phyloP scores from a whole-genome alignment of 2,329 filamentous ascomycete species.

The Aspergillus tamarii region DNA sequence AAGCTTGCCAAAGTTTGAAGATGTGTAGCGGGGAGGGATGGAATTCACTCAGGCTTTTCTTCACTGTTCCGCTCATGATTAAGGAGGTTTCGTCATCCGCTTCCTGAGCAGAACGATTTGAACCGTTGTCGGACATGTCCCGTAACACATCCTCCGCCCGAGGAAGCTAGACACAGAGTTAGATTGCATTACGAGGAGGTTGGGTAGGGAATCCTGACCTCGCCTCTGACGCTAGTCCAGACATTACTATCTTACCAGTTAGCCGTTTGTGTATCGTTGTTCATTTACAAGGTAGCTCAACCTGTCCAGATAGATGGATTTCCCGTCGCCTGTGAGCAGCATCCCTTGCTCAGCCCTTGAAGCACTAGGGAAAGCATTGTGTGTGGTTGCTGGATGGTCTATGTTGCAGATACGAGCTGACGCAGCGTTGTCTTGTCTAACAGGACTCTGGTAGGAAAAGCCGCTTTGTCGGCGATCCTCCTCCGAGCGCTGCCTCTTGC shows the following conservation, averaged over 20 bases:
- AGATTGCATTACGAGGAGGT: not conserved
- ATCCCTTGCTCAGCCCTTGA: not conserved
- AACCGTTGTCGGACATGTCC: slow-evolving; percentile 8
- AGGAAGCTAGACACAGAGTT: slow-evolving; percentile 2
- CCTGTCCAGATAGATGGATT: slow-evolving; percentile 12
- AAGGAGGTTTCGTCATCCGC: slow-evolving; percentile 4
- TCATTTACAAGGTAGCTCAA: not conserved
- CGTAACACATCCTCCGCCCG: slow-evolving; percentile 7
- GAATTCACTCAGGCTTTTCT: slow-evolving; percentile 9
- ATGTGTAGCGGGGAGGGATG: slow-evolving; percentile 30
- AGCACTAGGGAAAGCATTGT: not conserved
- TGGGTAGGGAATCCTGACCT: not conserved
- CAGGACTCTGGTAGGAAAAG: not conserved
- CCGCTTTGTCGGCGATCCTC: not conserved
- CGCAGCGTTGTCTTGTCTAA: not conserved
- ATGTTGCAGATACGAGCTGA: not conserved
- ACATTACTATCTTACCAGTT: slow-evolving; percentile 9
- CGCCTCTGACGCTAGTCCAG: slow-evolving; percentile 10
- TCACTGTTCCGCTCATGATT: not conserved
- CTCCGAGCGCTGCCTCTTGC: slow-evolving; percentile 6
- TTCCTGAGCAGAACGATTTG: not conserved
- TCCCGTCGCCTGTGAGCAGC: slow-evolving; percentile 10
- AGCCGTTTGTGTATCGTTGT: not conserved
- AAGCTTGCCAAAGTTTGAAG: slow-evolving; percentile 64
- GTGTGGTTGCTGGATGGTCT: not conserved